Percentiles rank a stretch among this genome's conserved stretches.
Conservation (phyloP, 805 yeast genomes). For the Torulaspora maleeae region DNA sequence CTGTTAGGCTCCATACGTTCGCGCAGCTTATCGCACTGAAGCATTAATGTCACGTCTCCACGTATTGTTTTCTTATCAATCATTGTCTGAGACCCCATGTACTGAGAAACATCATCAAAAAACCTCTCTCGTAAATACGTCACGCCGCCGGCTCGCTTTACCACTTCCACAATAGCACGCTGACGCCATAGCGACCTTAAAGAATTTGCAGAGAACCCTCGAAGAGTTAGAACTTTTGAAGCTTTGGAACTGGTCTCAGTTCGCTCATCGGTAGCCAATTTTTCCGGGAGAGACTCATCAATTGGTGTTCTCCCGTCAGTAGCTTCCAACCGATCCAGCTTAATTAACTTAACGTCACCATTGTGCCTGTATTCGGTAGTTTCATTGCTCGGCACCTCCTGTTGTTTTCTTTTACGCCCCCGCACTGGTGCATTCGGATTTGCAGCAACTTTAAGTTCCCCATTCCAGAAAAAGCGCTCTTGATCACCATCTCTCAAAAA, state of each 20-base stretch:
- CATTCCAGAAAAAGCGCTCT: conserved; percentile 34
- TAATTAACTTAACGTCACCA: background rate
- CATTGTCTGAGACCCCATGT: conserved; percentile 37
- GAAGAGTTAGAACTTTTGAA: conserved; percentile 18
- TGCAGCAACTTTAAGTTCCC: conserved; percentile 24
- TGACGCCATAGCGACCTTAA: conserved; percentile 44
- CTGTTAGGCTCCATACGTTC: conserved; percentile 19
- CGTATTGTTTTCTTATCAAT: conserved; percentile 53
- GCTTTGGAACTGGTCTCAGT: background rate
- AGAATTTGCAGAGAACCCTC: conserved; percentile 40
- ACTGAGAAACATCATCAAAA: conserved; percentile 39
- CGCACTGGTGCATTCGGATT: conserved; percentile 8
- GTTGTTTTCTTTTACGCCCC: conserved; percentile 19
- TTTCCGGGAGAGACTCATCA: background rate
- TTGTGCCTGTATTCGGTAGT: background rate
- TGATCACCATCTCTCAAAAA: conserved; percentile 22
- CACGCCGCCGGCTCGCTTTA: conserved; percentile 45
- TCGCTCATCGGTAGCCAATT: background rate
- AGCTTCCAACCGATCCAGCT: background rate
- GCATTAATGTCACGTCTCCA: conserved; percentile 39
- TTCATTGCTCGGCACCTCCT: conserved; percentile 1
- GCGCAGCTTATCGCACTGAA: conserved; percentile 22
- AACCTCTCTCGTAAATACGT: conserved; percentile 41
- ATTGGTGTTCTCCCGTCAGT: background rate
- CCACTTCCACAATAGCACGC: conserved; percentile 40